These are phyloP conservation scores for Perilla frutescens DNA, from an alignment of 257 asterid genomes.

Conservation along the genomic window DNA sequence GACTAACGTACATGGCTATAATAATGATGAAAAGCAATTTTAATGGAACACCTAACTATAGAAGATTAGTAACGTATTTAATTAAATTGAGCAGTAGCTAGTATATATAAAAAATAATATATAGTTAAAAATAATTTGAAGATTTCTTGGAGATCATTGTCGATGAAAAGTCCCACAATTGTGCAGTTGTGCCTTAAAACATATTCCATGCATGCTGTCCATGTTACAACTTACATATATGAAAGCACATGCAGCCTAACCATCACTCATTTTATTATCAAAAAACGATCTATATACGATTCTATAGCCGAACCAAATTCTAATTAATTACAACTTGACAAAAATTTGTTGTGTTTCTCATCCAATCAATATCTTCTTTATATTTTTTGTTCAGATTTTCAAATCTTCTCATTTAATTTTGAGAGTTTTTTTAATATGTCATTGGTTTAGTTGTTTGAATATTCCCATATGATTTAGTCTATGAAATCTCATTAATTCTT, in stretches of 20 bases:
- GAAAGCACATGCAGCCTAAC: conserved; percentile 17
- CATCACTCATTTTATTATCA: conserved; percentile 6
- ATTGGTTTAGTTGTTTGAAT: conserved; percentile 5
- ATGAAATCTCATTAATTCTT: conserved; percentile 20
- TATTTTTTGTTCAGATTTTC: conserved; percentile 16
- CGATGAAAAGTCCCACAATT: conserved; percentile 30
- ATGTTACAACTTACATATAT: conserved; percentile 54
- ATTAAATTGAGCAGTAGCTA: not conserved
- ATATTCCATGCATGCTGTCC: conserved; percentile 52
- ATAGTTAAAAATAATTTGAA: not conserved
- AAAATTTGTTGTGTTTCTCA: not conserved
- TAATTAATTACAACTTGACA: conserved; percentile 26
- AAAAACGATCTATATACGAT: conserved; percentile 16
- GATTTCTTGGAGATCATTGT: conserved; percentile 40
- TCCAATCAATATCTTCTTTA: conserved; percentile 8
- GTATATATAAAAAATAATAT: not conserved
- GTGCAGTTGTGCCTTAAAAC: not conserved
- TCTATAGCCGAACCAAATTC: conserved; percentile 6
- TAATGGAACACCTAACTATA: no score
- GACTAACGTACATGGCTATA: no score
- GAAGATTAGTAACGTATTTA: not conserved
- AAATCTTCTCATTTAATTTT: conserved; percentile 20
- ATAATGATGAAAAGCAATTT: no score
- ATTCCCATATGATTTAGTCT: conserved; percentile 7
- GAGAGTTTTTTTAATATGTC: conserved; percentile 6